Base-by-base conservation (phyloP, 192 early-diverging fungal genomes). In the Polychytrium aggregatum region DNA sequence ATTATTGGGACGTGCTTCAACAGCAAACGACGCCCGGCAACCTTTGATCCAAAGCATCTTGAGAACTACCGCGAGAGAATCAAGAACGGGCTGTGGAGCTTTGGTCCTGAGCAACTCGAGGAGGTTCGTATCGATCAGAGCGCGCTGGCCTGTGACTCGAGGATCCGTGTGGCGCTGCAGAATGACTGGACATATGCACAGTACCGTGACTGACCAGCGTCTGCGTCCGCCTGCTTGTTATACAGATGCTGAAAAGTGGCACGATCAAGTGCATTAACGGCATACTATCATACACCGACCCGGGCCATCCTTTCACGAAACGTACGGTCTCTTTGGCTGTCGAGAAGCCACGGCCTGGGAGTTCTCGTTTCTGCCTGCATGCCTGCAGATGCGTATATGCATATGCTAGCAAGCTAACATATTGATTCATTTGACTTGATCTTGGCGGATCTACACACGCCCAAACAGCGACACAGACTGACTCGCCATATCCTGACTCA, bases 41-140 rank as follows among this genome's bases (percentile, higher is more conserved):
- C 75, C 0, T 72, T 78, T 45, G 29, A 52, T 13, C 51, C 46
- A 11, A 55, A 62, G 28, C 57, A 71, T 50, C 50, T 78, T 18
- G 57, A 66, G 26, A 64, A 61, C 33, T 78, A 76, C 44, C 33
- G 52, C 31, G 35, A 42, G 9, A 36, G 75, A 18, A 58, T 74
- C n/a, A 25, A 54, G 14, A 72, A 71, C 53, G 75, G 75, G 13
- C 26, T 78, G 33, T 67, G 62, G 60, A 54, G 48, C 26, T 76
- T 50, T 53, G 67, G 75, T 2, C 75, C 75, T 1, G 75, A 78
- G 53, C 71, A 78, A 42, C 31, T 78, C 50, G 75, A 78, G 55
- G 75, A 78, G 57, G 70, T 72, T 41, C 20, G n/a, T 21, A 21
- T 14, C n/a, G 22, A 37, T 20, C 5, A 6, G 5, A 13, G 48